phyloP scores from a whole-genome alignment of 371 early-diverging fungal genomes.

The Amoeboradix gromovi region DNA sequence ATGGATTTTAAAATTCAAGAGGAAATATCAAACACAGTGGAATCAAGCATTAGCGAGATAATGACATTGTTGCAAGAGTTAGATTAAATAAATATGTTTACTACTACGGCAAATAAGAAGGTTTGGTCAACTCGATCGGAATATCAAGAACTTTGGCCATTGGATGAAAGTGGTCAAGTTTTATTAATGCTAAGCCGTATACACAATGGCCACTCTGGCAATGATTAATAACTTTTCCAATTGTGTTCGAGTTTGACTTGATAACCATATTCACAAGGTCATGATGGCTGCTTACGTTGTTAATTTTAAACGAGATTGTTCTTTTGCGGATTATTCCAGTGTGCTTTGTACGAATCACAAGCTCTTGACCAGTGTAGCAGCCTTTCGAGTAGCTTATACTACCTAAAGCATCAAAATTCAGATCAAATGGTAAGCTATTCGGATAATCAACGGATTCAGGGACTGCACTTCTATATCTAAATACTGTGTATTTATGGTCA shows the following conservation, averaged over 20 bases:
- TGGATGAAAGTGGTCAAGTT: background rate
- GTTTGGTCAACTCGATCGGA: background rate
- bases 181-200: background rate
- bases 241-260: background rate
- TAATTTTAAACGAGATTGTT: conserved; percentile 43
- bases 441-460: conserved; percentile 47
- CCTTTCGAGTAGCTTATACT: conserved; percentile 86
- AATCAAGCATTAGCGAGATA: conserved; percentile 52
- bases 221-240: background rate
- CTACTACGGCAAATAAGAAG: background rate
- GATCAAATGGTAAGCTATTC: conserved; percentile 47
- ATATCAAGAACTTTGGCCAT: background rate
- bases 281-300: background rate
- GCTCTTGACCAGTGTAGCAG: conserved; percentile 88
- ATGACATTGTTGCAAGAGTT: background rate
- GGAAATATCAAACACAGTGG: conserved; percentile 54
- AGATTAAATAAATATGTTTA: background rate
- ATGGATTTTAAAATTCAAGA: conserved; percentile 34
- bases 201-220: background rate
- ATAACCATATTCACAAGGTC: background rate
- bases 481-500: conserved; percentile 31
- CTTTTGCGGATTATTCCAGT: conserved; percentile 76
- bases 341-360: conserved; percentile 80
- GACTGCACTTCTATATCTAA: conserved; percentile 47
- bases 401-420: conserved; percentile 61